Evolutionary conservation across 1,139 yeast species (phyloP).

Genomic region (Torulaspora pretoriensis): DNA sequence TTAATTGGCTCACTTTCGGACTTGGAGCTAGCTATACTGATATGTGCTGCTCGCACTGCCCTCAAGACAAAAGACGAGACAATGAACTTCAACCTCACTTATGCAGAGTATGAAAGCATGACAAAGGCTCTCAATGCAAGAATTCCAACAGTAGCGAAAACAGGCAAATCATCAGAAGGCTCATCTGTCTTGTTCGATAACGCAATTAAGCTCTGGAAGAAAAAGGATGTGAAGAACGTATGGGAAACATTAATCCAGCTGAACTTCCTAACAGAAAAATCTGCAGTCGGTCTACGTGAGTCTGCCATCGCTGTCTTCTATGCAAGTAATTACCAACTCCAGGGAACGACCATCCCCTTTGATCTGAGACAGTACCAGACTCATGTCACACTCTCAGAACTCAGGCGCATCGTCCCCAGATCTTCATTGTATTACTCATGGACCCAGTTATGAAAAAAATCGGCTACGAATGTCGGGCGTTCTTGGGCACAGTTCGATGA

Average conservation of each 20-base stretch:
- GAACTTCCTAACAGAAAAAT: slow-evolving; percentile 31
- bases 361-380: slow-evolving; percentile 32
- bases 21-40: slow-evolving; percentile 61
- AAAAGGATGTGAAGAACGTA: slow-evolving; percentile 46
- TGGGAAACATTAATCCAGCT: slow-evolving; percentile 45
- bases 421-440: slow-evolving; percentile 34
- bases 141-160: slow-evolving; percentile 40
- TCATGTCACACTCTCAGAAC: slow-evolving; percentile 32
- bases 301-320: slow-evolving; percentile 35
- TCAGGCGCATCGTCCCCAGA: slow-evolving; percentile 31
- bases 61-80: slow-evolving; percentile 51
- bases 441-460: slow-evolving; percentile 31
- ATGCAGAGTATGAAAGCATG: slow-evolving; percentile 66
- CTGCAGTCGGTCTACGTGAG: slow-evolving; percentile 32
- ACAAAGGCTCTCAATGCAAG: slow-evolving; percentile 47
- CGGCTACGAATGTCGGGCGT: not conserved
- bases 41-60: slow-evolving; percentile 70
- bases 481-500: not conserved
- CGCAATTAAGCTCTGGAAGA: slow-evolving; percentile 47
- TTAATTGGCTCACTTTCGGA: slow-evolving; percentile 53
- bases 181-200: slow-evolving; percentile 37
- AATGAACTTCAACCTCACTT: slow-evolving; percentile 70
- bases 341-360: slow-evolving; percentile 32
- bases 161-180: slow-evolving; percentile 32
- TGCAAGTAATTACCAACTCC: slow-evolving; percentile 35